phyloP scores from a whole-genome alignment of 176 grass and related monocot genomes.

The Elaeis guineensis region DNA sequence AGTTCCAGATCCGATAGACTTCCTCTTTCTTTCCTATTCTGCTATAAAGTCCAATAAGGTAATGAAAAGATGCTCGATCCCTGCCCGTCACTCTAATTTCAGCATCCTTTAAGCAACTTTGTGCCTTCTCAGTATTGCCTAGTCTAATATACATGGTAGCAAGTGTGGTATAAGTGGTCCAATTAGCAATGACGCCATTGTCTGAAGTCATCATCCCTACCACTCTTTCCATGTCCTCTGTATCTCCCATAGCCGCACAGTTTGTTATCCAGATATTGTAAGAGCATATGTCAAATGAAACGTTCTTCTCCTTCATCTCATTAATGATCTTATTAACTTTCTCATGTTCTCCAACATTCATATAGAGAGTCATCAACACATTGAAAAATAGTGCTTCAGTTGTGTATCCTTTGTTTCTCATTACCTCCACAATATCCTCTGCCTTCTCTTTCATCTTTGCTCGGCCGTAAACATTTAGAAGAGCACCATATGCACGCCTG shows the following conservation, averaged over 20 bases:
- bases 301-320: constrained; percentile 70
- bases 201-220: constrained; percentile 57
- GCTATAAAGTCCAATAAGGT: constrained; percentile 65
- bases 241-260: constrained; percentile 63
- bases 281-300: constrained; percentile 57
- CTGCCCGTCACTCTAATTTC: constrained; percentile 70
- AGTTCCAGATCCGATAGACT: constrained; percentile 76
- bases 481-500: constrained; percentile 70
- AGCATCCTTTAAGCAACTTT: constrained; percentile 65
- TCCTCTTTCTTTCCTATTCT: constrained; percentile 74
- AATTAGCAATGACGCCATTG: constrained; percentile 62
- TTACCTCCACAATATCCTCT: constrained; percentile 44
- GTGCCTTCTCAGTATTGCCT: constrained; percentile 56
- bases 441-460: constrained; percentile 73
- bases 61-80: constrained; percentile 67
- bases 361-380: constrained; percentile 85
- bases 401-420: constrained; percentile 57
- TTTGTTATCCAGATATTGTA: constrained; percentile 91
- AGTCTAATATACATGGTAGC: constrained; percentile 78
- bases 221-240: constrained; percentile 52
- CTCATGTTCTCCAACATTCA: constrained; percentile 54
- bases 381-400: constrained; percentile 74
- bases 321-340: constrained; percentile 35
- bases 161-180: constrained; percentile 81
- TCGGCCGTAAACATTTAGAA: constrained; percentile 79